Base-by-base conservation (phyloP, 352 stramenopile species). In the Pythium rishiriense region DNA sequence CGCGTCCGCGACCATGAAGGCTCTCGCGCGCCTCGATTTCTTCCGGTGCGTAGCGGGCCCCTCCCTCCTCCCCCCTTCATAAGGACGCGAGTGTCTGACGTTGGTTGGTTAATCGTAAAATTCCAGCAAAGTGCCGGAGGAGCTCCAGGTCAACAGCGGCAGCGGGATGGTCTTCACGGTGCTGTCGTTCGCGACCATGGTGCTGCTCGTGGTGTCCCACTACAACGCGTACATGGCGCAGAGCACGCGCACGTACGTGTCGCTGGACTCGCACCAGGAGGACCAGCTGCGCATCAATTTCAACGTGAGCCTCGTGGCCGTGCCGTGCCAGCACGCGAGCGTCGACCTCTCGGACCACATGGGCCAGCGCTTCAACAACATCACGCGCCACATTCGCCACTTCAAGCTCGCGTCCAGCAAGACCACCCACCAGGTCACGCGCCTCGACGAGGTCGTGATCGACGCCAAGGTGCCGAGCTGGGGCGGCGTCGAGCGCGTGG, bases 261-360 rank as follows among this genome's bases (percentile, higher is more conserved):
- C 78, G 41, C 74, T 94, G 67, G 83, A 94, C 57, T 76, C 79
- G 57, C 82, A 93, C 61, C 79, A 91, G 65, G 85, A 94, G 61
- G 83, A 93, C 66, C 81, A 83, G 48, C 70, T 94, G 49, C 83
- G 83, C 33, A 87, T 94, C 45, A 93, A 93, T 61, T 94, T 94
- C 58, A 94, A 94, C 65, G 79, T 94, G 31, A 91, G 80, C 65
- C 56, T 94, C 45, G 74, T 90, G 50, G 76, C 83, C 19, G 74
- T 94, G 50, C 84, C 86, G 3, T 94, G 86, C 54, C 58, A 75
- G 21, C 73, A 84, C 58, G 82, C 83, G 26, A 93, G 83, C 61
- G 79, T 93, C 49, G 84, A 94, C 58, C 60, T 94, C 51, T 82
- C 84, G 61, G 84, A 94, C 74, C 75, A 90, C 71, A 93, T 92